Evolutionary conservation across 2,329 filamentous ascomycete species (phyloP).

Genomic region (Aspergillus neoniger): DNA sequence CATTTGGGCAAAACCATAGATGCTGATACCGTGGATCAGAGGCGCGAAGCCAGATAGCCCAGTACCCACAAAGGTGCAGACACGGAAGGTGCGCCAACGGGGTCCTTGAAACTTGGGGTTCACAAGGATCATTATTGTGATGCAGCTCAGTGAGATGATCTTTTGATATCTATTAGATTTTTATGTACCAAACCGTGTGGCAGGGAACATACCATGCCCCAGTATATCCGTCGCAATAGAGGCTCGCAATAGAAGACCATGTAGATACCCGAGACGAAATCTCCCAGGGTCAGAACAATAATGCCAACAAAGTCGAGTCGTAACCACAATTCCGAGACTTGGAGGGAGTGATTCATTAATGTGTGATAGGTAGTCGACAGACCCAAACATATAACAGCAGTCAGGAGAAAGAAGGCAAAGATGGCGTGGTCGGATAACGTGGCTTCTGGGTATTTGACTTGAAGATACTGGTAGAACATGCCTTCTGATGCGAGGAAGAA

Average conservation of each 20-base stretch:
- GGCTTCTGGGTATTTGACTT: conserved; percentile 12
- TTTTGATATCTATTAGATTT: neutral
- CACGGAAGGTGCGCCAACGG: conserved; percentile 8
- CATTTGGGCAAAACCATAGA: conserved; percentile 33
- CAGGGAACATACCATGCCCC: conserved; percentile 11
- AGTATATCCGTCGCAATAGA: conserved; percentile 10
- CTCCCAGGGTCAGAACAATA: conserved; percentile 20
- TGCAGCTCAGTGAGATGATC: conserved; percentile 9
- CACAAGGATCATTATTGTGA: conserved; percentile 7
- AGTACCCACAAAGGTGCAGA: conserved; percentile 12
- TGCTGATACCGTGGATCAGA: conserved; percentile 24
- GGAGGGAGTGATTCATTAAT: conserved; percentile 31
- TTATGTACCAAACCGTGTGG: neutral
- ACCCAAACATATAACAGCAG: conserved; percentile 1
- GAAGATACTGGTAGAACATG: conserved; percentile 19
- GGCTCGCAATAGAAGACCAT: conserved; percentile 15
- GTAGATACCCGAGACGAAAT: conserved; percentile 15
- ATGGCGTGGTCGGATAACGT: conserved; percentile 20
- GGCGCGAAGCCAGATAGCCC: conserved; percentile 10
- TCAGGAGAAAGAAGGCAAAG: conserved; percentile 23
- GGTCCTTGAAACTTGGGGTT: conserved; percentile 11
- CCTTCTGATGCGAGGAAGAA: conserved; percentile 22
- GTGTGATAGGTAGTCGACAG: conserved; percentile 25
- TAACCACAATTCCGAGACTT: conserved; percentile 26
- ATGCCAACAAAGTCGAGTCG: conserved; percentile 25